Conservation (phyloP, 2,329 filamentous ascomycete genomes). For the Tolypocladium cylindrosporum region DNA sequence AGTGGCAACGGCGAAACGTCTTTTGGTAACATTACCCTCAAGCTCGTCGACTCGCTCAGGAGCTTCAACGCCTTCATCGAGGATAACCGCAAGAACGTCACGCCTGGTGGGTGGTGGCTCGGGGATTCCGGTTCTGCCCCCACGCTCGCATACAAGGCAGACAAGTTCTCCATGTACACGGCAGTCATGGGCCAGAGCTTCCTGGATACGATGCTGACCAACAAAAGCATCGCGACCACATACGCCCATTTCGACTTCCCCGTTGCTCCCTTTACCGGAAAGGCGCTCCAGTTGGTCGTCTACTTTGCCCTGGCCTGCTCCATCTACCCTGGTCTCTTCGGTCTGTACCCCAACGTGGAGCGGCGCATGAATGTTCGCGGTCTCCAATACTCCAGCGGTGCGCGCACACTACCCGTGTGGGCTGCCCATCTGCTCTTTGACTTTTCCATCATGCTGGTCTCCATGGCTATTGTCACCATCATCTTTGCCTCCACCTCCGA, state of each 20-base stretch:
- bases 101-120: constrained; percentile 65
- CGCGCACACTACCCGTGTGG: constrained; percentile 75
- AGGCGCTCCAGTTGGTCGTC: constrained; percentile 69
- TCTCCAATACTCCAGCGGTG: constrained; percentile 86
- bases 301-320: constrained; percentile 74
- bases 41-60: constrained; percentile 51
- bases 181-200: constrained; percentile 53
- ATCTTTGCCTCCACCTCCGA: constrained; percentile 57
- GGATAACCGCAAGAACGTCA: constrained; percentile 55
- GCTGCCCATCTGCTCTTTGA: constrained; percentile 74
- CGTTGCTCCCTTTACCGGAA: constrained; percentile 56
- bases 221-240: constrained; percentile 58
- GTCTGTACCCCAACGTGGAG: constrained; percentile 81
- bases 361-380: constrained; percentile 68
- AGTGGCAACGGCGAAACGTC: constrained; percentile 1
- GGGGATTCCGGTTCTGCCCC: constrained; percentile 50
- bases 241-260: constrained; percentile 70
- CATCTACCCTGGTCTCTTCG: constrained; percentile 77
- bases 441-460: constrained; percentile 58
- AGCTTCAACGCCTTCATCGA: constrained; percentile 60
- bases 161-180: constrained; percentile 44
- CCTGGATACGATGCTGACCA: constrained; percentile 53
- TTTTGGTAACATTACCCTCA: constrained; percentile 9
- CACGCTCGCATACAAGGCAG: constrained; percentile 62
- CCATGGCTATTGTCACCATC: constrained; percentile 55